phyloP scores from a whole-genome alignment of 169 alveolate genomes.

The Babesia sp. region DNA sequence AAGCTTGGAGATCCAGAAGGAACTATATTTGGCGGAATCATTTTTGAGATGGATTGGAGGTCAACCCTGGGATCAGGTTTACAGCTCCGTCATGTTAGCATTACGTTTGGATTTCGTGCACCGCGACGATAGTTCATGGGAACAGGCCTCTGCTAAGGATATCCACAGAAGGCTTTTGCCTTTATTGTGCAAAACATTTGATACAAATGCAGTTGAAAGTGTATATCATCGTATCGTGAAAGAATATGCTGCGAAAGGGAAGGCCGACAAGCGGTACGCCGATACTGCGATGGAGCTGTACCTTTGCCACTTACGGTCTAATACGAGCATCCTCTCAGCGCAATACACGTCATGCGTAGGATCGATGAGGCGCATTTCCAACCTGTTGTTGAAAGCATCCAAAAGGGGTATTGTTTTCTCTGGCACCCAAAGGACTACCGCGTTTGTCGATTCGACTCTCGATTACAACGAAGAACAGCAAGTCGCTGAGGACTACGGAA shows the following conservation, averaged over 20 bases:
- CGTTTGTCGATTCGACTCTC: no score
- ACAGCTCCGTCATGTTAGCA: constrained; percentile 11
- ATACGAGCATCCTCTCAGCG: not conserved
- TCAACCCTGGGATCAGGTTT: constrained; percentile 2
- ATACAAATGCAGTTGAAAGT: not conserved
- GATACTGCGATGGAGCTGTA: not conserved
- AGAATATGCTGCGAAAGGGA: not conserved
- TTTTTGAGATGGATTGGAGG: constrained; percentile 1
- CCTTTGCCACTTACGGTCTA: not conserved
- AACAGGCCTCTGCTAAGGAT: not conserved
- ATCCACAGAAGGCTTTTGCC: constrained; percentile 1
- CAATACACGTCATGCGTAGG: not conserved
- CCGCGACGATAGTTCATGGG: not conserved
- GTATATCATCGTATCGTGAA: constrained; percentile 1
- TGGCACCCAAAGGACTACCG: not conserved
- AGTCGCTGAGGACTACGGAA: no score
- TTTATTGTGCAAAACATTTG: not conserved
- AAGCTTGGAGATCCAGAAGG: not conserved
- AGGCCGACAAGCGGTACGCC: not conserved
- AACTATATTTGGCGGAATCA: constrained; percentile 14
- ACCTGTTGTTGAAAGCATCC: not conserved
- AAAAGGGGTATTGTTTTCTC: constrained; percentile 19
- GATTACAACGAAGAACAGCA: no score
- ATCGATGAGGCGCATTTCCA: not conserved
- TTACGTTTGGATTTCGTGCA: not conserved